These are phyloP conservation scores for Boletus pseudo-olivaceus DNA, from an alignment of 768 basidiomycete species.

Conservation along the genomic window DNA sequence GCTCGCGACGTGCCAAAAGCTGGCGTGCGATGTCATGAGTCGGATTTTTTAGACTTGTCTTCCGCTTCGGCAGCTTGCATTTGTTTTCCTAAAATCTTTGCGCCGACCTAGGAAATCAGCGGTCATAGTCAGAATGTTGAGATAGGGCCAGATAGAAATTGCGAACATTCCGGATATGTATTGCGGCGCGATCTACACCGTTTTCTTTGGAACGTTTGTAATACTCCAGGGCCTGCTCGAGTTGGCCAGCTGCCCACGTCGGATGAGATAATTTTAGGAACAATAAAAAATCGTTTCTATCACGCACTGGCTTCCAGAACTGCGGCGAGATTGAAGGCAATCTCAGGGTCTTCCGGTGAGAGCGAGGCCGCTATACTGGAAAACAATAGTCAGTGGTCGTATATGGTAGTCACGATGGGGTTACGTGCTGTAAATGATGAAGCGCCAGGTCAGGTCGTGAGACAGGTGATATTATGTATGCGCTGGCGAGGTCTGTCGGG, in stretches of 20 bases:
- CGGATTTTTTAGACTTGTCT: constrained; percentile 31
- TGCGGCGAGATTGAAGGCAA: constrained; percentile 87
- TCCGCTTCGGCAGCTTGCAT: constrained; percentile 37
- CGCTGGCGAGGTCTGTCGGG: constrained; percentile 75
- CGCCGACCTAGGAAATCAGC: constrained; percentile 57
- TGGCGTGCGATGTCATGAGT: constrained; percentile 20
- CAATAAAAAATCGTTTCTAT: constrained; percentile 31
- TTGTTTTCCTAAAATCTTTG: constrained; percentile 69
- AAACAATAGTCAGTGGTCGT: constrained; percentile 31
- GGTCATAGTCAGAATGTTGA: constrained; percentile 10
- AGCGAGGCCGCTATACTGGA: constrained; percentile 77
- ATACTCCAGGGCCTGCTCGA: constrained; percentile 77
- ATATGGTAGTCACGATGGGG: constrained; percentile 27
- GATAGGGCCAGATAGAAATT: constrained; percentile 17
- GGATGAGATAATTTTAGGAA: constrained; percentile 32
- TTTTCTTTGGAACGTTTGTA: constrained; percentile 76
- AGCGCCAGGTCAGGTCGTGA: constrained; percentile 83
- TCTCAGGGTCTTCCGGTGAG: constrained; percentile 85
- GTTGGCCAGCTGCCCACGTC: constrained; percentile 56
- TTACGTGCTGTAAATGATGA: constrained; percentile 72
- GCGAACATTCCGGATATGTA: constrained; percentile 80
- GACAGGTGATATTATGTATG: constrained; percentile 79
- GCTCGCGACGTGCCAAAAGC: constrained; percentile 1
- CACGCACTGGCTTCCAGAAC: constrained; percentile 83
- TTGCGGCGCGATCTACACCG: constrained; percentile 77